These are phyloP conservation scores for Xanthoconium purpureum DNA, from an alignment of 768 basidiomycete genomes.

Conservation along the genomic window DNA sequence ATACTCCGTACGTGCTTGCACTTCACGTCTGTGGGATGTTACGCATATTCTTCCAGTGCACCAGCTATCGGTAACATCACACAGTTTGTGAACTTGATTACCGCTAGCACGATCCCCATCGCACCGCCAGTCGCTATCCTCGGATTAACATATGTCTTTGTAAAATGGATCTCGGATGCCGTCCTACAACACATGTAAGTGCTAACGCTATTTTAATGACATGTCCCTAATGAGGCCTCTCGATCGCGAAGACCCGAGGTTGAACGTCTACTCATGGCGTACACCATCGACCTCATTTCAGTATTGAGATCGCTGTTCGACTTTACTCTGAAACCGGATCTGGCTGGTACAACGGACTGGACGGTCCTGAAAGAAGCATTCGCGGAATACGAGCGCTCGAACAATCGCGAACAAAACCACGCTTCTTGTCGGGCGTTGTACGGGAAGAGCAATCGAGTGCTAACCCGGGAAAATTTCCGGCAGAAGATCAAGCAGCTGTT, in stretches of 20 bases:
- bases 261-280: constrained; percentile 1
- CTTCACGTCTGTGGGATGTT: neutral
- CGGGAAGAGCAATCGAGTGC: too few relatives aligned
- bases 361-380: constrained; percentile 2
- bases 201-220: neutral
- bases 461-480: neutral
- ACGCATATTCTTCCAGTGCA: neutral
- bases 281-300: constrained; percentile 2
- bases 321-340: constrained; percentile 3
- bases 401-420: neutral
- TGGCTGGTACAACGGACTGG: constrained; percentile 3
- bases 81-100: constrained; percentile 2
- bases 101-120: neutral
- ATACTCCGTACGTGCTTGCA: neutral
- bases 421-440: neutral
- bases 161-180: constrained; percentile 3
- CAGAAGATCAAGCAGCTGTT: neutral
- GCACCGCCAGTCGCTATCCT: constrained; percentile 4
- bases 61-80: neutral
- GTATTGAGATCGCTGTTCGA: neutral
- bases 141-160: constrained; percentile 1
- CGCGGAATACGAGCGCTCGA: constrained; percentile 1
- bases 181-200: constrained; percentile 1
- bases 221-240: neutral
- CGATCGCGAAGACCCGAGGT: neutral